Conservation (phyloP, 352 stramenopile species). For the Globisporangium emineosum region DNA sequence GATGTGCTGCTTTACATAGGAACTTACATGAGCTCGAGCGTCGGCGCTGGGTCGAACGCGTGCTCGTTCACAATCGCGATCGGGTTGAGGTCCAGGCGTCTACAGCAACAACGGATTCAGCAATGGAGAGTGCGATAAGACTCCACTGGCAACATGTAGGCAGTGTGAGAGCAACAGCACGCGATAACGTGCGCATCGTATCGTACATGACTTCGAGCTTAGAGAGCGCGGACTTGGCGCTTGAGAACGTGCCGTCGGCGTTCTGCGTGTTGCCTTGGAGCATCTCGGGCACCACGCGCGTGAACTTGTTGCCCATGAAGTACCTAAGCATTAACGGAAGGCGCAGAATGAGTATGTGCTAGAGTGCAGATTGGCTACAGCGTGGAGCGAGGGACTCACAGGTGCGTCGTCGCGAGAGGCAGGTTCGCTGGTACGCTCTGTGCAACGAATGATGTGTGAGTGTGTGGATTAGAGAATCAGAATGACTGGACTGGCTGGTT, state of each 20-base stretch:
- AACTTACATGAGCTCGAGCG: constrained; percentile 63
- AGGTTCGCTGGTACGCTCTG: constrained; percentile 61
- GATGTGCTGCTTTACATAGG: background rate
- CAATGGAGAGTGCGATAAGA: too few species aligned
- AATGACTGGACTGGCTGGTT: too few species aligned
- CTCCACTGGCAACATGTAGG: too few species aligned
- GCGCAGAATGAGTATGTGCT: constrained; percentile 11
- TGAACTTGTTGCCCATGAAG: constrained; percentile 72
- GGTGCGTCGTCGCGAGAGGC: constrained; percentile 61
- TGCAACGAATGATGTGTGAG: too few species aligned
- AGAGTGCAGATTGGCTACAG: background rate
- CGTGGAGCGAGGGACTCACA: constrained; percentile 36
- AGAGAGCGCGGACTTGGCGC: constrained; percentile 36
- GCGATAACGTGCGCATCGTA: background rate
- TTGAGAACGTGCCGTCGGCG: constrained; percentile 46
- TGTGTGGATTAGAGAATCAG: too few species aligned
- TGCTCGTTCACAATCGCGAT: constrained; percentile 74
- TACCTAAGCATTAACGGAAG: constrained; percentile 27
- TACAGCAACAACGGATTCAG: too few species aligned
- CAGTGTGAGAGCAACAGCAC: too few species aligned
- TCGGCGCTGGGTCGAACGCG: constrained; percentile 44
- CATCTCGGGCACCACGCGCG: constrained; percentile 60
- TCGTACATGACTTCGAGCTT: constrained; percentile 73
- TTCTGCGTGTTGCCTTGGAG: constrained; percentile 57
- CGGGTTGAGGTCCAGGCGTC: constrained; percentile 72